Conservation (phyloP, 2,329 filamentous ascomycete genomes). For the Fusarium sp. region DNA sequence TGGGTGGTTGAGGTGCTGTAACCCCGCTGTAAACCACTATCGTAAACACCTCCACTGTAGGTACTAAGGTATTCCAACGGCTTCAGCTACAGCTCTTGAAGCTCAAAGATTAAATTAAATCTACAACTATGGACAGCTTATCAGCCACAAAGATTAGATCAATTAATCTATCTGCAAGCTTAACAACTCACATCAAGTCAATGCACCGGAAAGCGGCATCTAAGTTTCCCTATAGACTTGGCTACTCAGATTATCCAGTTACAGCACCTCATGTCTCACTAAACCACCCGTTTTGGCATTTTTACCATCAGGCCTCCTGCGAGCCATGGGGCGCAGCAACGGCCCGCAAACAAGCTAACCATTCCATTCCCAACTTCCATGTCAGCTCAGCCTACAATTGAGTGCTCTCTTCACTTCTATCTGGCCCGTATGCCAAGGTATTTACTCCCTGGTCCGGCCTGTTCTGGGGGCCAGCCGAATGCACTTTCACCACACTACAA, state of each 20-base stretch:
- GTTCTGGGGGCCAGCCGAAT: slow-evolving; percentile 31
- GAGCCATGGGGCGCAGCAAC: slow-evolving; percentile 36
- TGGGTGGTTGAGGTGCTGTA: not conserved
- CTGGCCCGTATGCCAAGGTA: slow-evolving; percentile 11
- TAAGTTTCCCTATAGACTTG: not conserved
- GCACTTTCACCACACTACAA: slow-evolving; percentile 1
- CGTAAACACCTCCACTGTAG: too few species aligned
- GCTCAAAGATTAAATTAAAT: not conserved
- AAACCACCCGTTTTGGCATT: slow-evolving; percentile 6
- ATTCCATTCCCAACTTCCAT: slow-evolving; percentile 7
- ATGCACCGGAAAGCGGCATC: slow-evolving; percentile 18
- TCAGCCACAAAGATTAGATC: slow-evolving; percentile 4
- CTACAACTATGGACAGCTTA: not conserved
- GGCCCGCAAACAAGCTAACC: not conserved
- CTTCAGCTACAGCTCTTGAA: not conserved
- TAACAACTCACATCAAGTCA: slow-evolving; percentile 11
- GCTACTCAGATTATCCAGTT: slow-evolving; percentile 26
- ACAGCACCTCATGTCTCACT: slow-evolving; percentile 18
- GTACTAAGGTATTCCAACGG: too few species aligned
- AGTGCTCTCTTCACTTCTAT: not conserved
- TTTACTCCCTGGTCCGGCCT: slow-evolving; percentile 21
- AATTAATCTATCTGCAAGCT: not conserved
- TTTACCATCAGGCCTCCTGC: slow-evolving; percentile 32
- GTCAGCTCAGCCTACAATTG: slow-evolving; percentile 11
- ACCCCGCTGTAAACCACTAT: not conserved